Evolutionary conservation across 768 basidiomycete genomes (phyloP).

Genomic region (Paxillus ammoniavirescens): DNA sequence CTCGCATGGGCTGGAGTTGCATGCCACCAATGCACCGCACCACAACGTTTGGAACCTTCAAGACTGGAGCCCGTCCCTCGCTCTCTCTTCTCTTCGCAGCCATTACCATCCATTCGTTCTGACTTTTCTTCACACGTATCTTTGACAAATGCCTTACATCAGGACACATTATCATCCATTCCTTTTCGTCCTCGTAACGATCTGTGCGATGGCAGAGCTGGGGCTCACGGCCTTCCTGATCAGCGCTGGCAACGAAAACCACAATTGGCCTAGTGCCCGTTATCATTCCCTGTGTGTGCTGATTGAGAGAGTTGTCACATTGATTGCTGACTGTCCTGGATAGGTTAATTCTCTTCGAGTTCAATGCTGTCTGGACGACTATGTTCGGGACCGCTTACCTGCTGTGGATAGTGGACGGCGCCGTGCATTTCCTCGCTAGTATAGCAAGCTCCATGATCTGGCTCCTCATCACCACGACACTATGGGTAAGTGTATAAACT

Average conservation of each 20-base stretch:
- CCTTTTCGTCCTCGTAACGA: conserved; percentile 61
- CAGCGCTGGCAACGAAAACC: conserved; percentile 60
- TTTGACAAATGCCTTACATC: conserved; percentile 38
- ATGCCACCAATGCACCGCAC: conserved; percentile 18
- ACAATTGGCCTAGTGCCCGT: conserved; percentile 56
- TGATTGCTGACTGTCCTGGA: conserved; percentile 3
- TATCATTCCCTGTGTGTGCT: conserved; percentile 63
- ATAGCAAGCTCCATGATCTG: conserved; percentile 76
- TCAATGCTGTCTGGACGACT: conserved; percentile 74
- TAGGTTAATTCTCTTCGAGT: conserved; percentile 58
- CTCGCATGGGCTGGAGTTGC: conserved; percentile 25
- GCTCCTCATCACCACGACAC: conserved; percentile 57
- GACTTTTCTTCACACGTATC: conserved; percentile 5
- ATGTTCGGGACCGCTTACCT: conserved; percentile 69
- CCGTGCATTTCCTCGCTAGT: conserved; percentile 67
- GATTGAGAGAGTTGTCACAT: neutral
- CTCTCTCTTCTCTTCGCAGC: conserved; percentile 9
- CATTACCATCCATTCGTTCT: conserved; percentile 11
- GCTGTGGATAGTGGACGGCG: conserved; percentile 67
- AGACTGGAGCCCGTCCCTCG: conserved; percentile 10
- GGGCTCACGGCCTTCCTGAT: conserved; percentile 75
- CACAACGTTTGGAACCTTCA: conserved; percentile 22
- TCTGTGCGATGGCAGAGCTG: conserved; percentile 68
- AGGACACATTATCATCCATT: conserved; percentile 61
- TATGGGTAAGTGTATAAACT: conserved; percentile 56